phyloP scores from a whole-genome alignment of 129 eudicot genomes.

The Ambrosia trifida region DNA sequence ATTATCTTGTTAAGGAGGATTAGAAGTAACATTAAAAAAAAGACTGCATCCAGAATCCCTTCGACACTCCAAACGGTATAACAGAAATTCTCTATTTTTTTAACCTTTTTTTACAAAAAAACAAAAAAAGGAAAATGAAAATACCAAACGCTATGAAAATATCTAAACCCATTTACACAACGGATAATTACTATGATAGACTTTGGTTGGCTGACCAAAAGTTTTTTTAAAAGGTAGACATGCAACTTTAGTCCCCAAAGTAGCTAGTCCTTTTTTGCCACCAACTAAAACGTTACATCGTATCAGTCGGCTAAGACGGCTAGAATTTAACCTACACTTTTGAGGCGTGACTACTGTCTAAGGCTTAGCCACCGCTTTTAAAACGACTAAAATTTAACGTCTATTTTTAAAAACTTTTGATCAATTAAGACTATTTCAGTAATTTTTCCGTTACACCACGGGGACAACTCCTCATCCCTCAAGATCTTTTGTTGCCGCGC shows the following conservation, averaged over 20 bases:
- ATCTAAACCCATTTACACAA: background rate
- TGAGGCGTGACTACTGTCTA: too few species aligned
- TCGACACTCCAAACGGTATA: background rate
- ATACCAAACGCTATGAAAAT: background rate
- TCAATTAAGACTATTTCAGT: background rate
- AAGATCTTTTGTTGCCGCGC: constrained; percentile 76
- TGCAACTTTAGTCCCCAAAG: too few species aligned
- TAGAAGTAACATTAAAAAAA: background rate
- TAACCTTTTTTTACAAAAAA: background rate
- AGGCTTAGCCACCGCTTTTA: too few species aligned
- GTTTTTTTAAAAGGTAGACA: too few species aligned
- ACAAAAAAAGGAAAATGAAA: too few species aligned
- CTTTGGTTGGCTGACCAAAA: too few species aligned
- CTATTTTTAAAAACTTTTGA: background rate
- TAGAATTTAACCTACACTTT: too few species aligned
- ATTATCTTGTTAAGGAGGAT: background rate
- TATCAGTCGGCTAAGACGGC: too few species aligned
- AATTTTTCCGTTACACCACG: constrained; percentile 38
- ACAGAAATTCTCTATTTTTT: background rate
- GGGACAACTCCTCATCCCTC: constrained; percentile 75
- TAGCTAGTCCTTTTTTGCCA: too few species aligned
- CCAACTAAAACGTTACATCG: too few species aligned
- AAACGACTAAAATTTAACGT: background rate
- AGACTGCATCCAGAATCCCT: too few species aligned
- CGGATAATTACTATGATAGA: too few species aligned